Evolutionary conservation across 345 rosid genomes (phyloP).

Genomic region (Salix udensis): DNA sequence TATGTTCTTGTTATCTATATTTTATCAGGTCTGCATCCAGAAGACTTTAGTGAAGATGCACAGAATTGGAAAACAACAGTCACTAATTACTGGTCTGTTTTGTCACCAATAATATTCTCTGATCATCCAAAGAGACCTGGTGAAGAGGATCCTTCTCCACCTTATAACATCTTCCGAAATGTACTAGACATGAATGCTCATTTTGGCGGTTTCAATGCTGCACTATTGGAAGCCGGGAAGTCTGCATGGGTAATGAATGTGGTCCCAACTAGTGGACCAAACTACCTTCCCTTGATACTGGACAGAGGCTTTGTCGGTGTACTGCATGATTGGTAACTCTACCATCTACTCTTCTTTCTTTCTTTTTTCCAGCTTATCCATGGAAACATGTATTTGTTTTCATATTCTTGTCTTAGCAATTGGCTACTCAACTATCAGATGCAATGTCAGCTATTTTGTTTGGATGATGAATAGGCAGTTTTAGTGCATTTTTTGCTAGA

Average conservation of each 20-base stretch:
- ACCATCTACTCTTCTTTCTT: not conserved
- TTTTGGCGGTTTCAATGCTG: slow-evolving; percentile 85
- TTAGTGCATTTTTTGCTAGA: not conserved
- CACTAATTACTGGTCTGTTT: slow-evolving; percentile 85
- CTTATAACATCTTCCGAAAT: slow-evolving; percentile 93
- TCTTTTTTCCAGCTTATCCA: not conserved
- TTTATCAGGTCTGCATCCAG: slow-evolving; percentile 60
- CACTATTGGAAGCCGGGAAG: slow-evolving; percentile 72
- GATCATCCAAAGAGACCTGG: slow-evolving; percentile 99
- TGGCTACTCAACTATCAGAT: not conserved
- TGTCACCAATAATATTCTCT: slow-evolving; percentile 94
- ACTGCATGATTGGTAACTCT: slow-evolving; percentile 80
- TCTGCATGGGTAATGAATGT: slow-evolving; percentile 98
- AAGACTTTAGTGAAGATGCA: slow-evolving; percentile 61
- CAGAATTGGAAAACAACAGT: slow-evolving; percentile 57
- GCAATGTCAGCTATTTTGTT: not conserved
- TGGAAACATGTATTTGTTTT: not conserved
- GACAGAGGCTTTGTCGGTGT: slow-evolving; percentile 95
- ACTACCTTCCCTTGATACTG: slow-evolving; percentile 78
- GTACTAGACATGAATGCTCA: slow-evolving; percentile 96
- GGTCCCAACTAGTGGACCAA: slow-evolving; percentile 77
- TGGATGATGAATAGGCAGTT: not conserved
- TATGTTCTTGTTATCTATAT: not conserved
- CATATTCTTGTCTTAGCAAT: not conserved
- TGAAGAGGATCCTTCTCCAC: slow-evolving; percentile 96